Percentiles rank a stretch among this genome's conserved stretches.
Conservation (phyloP, 495 filamentous ascomycete species). For the Bathelium albidoporum region DNA sequence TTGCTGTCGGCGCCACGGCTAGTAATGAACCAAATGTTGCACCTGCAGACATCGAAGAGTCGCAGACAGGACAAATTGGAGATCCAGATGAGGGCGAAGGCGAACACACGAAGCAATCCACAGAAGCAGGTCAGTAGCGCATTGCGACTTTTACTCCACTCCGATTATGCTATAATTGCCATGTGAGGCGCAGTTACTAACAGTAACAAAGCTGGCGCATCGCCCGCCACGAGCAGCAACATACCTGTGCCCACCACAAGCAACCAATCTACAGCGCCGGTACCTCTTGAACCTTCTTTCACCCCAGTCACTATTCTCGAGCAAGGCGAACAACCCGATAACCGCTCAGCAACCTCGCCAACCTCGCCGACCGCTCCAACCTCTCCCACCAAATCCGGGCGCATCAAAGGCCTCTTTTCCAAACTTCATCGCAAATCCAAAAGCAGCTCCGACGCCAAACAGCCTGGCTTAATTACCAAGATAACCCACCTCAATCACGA, state of each 20-base stretch:
- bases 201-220: background rate
- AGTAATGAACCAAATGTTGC: background rate
- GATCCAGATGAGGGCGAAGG: conserved; percentile 5
- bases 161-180: background rate
- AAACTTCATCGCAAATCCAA: conserved; percentile 6
- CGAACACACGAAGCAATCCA: background rate
- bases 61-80: background rate
- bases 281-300: background rate
- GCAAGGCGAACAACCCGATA: background rate
- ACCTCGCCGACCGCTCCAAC: background rate
- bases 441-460: conserved; percentile 2
- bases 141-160: background rate
- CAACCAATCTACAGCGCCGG: background rate
- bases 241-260: background rate
- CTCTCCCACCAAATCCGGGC: background rate
- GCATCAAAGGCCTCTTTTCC: conserved; percentile 8
- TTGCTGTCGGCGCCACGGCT: background rate
- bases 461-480: background rate
- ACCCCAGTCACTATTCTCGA: background rate
- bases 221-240: background rate
- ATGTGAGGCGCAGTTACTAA: background rate
- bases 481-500: background rate
- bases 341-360: too few species aligned
- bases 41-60: background rate
- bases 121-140: conserved; percentile 4